Conservation (phyloP, 2,329 filamentous ascomycete species). For the Scedosporium boydii region DNA sequence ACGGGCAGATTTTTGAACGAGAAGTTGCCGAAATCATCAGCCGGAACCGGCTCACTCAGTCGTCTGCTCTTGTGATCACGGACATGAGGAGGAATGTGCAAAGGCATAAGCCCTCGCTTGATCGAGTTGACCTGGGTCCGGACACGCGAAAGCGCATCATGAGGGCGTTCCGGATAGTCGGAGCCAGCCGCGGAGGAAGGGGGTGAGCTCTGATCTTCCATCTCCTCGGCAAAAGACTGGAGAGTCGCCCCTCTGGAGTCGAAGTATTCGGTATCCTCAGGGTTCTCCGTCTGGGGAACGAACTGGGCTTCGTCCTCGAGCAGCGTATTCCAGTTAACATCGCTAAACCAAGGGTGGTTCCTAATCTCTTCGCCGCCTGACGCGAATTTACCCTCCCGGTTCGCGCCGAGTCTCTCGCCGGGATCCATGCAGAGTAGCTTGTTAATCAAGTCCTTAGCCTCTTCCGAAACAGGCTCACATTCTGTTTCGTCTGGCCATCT, state of each 20-base stretch:
- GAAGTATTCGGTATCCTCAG: conserved; percentile 97
- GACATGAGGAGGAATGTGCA: conserved; percentile 94
- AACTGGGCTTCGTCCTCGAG: conserved; percentile 96
- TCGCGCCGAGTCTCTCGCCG: conserved; percentile 71
- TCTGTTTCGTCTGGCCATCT: conserved; percentile 85
- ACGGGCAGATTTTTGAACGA: conserved; percentile 96
- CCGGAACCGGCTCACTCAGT: conserved; percentile 78
- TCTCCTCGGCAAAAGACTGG: conserved; percentile 85
- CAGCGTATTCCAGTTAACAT: conserved; percentile 79
- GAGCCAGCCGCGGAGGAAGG: conserved; percentile 58
- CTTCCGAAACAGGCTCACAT: conserved; percentile 62
- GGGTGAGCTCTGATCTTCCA: conserved; percentile 79
- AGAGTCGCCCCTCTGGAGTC: conserved; percentile 84
- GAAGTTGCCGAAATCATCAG: conserved; percentile 94
- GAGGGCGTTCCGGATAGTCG: conserved; percentile 80
- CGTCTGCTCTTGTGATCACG: conserved; percentile 80
- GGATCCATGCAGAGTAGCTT: conserved; percentile 81
- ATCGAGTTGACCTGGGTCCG: conserved; percentile 75
- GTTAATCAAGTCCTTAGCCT: conserved; percentile 92
- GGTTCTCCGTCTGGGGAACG: conserved; percentile 83
- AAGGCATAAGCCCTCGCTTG: conserved; percentile 85
- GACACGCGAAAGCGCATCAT: conserved; percentile 87
- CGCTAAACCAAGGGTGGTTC: conserved; percentile 78
- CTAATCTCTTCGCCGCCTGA: conserved; percentile 89
- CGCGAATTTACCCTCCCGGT: conserved; percentile 69